Evolutionary conservation across 176 grass and related monocot genomes (phyloP).

Genomic region (Hsuehochloa calcarea): DNA sequence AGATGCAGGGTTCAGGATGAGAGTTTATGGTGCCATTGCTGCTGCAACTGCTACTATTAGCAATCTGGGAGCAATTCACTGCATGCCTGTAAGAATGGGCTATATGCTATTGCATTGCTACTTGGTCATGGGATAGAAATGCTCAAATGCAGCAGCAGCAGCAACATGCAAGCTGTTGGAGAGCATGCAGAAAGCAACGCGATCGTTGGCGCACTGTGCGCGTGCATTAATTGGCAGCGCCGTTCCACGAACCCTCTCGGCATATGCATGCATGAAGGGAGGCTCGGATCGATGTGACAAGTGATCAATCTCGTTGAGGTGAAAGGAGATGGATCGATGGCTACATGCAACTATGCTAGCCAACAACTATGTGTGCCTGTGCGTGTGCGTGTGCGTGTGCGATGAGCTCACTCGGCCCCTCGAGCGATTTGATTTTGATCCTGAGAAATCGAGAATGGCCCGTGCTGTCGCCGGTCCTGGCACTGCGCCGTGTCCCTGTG

Average conservation of each 20-base stretch:
- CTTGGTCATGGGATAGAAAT: neutral
- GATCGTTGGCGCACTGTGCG: neutral
- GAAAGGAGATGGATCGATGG: neutral
- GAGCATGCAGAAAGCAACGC: neutral
- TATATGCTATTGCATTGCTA: neutral
- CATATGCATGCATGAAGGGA: neutral
- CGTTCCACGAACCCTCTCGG: neutral
- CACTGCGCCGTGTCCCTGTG: neutral
- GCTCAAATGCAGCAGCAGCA: neutral
- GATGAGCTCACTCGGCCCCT: neutral
- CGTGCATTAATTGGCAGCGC: neutral
- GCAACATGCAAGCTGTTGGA: neutral
- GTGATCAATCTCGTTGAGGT: neutral
- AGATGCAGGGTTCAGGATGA: neutral
- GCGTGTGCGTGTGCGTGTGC: neutral
- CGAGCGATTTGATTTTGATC: neutral
- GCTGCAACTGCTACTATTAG: neutral
- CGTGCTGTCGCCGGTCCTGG: neutral
- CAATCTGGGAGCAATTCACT: neutral
- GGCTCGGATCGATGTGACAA: slow-evolving; percentile 14
- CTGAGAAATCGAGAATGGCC: neutral
- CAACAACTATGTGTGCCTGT: neutral
- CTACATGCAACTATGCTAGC: neutral
- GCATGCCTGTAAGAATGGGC: neutral
- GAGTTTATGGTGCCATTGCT: neutral